Evolutionary conservation across 2,329 filamentous ascomycete species (phyloP).

Genomic region (Colletotrichum sp.): DNA sequence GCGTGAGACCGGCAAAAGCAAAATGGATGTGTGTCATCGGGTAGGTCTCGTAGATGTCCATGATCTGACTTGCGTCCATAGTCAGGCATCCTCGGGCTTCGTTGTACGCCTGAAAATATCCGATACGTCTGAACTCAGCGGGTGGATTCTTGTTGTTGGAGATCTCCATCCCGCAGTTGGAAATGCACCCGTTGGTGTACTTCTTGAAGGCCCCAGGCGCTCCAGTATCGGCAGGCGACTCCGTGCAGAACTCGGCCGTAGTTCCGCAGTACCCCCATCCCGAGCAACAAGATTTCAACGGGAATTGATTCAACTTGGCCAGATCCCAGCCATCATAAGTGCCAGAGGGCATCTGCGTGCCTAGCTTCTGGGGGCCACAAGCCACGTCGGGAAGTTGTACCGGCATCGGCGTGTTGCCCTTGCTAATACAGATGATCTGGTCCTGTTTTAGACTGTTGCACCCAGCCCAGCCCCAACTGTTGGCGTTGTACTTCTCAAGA

Average conservation of each 20-base stretch:
- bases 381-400: conserved; percentile 20
- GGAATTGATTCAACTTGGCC: conserved; percentile 49
- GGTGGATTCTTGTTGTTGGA: conserved; percentile 14
- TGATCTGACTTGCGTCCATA: conserved; percentile 13
- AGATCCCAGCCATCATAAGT: conserved; percentile 33
- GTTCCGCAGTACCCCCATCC: conserved; percentile 19
- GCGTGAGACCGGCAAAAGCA: conserved; percentile 31
- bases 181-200: conserved; percentile 40
- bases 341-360: conserved; percentile 34
- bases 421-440: conserved; percentile 26
- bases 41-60: background rate
- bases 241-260: conserved; percentile 4
- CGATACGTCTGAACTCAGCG: background rate
- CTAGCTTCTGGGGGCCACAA: conserved; percentile 49
- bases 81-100: background rate
- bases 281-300: conserved; percentile 46
- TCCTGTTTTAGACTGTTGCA: conserved; percentile 5
- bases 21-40: conserved; percentile 40
- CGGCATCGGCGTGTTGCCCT: conserved; percentile 25
- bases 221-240: background rate
- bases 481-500: conserved; percentile 35
- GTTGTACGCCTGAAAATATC: background rate
- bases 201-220: background rate
- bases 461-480: conserved; percentile 40
- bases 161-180: conserved; percentile 42